Conservation (phyloP, 306 rosid genomes). For the Styphnolobium japonicum region DNA sequence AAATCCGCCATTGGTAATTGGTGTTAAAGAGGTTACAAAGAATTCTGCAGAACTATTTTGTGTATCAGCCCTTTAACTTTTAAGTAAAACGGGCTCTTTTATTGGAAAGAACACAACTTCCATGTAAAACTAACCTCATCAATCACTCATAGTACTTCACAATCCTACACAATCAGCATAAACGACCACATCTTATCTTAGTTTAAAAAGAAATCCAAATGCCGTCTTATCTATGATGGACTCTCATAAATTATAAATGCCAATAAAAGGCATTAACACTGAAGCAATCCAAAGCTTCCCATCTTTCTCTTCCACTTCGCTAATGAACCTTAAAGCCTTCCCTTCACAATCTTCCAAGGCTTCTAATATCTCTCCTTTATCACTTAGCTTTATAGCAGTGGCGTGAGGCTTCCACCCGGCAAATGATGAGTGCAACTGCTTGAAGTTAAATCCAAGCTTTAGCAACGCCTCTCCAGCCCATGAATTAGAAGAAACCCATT, state of each 20-base stretch:
- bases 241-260: conserved; percentile 40
- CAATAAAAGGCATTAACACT: conserved; percentile 76
- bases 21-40: background rate
- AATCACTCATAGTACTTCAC: background rate
- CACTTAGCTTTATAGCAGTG: conserved; percentile 60
- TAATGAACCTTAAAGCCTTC: conserved; percentile 57
- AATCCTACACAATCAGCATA: background rate
- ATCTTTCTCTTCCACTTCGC: conserved; percentile 89
- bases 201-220: background rate
- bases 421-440: conserved; percentile 55
- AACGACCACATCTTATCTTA: background rate
- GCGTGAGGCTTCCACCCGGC: conserved; percentile 74
- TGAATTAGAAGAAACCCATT: conserved; percentile 44
- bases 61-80: background rate
- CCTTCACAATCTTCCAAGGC: conserved; percentile 83
- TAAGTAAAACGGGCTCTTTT: background rate
- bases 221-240: background rate
- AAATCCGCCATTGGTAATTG: background rate
- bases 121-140: background rate
- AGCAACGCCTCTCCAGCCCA: conserved; percentile 59
- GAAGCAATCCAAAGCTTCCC: conserved; percentile 90
- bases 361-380: conserved; percentile 58
- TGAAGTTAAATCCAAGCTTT: conserved; percentile 55
- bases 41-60: background rate
- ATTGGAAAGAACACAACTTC: background rate